These are phyloP conservation scores for Athelia psychrophila DNA, from an alignment of 1,284 basidiomycete genomes.

Conservation along the genomic window DNA sequence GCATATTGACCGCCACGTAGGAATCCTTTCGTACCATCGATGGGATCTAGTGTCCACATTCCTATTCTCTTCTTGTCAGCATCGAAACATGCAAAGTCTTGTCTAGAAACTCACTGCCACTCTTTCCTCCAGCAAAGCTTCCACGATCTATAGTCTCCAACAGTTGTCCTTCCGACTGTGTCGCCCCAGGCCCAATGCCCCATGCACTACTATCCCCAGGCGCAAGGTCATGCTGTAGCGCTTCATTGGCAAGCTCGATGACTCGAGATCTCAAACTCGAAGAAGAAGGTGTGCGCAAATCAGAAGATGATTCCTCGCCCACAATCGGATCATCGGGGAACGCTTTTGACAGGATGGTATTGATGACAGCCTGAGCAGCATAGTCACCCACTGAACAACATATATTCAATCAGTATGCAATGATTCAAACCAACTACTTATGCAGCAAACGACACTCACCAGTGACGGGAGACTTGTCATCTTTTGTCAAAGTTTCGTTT, in stretches of 20 bases:
- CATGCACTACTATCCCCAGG: constrained; percentile 52
- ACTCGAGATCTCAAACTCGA: constrained; percentile 66
- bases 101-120: constrained; percentile 62
- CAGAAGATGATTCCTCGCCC: constrained; percentile 92
- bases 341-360: constrained; percentile 68
- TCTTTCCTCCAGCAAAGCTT: constrained; percentile 71
- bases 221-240: constrained; percentile 57
- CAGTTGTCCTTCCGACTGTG: constrained; percentile 55
- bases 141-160: constrained; percentile 88
- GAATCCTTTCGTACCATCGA: constrained; percentile 95
- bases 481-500: constrained; percentile 87
- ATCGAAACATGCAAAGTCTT: too few relatives aligned
- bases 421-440: neutral
- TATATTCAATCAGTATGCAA: neutral
- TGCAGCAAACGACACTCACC: constrained; percentile 45
- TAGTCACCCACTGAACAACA: constrained; percentile 83
- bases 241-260: constrained; percentile 81
- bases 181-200: constrained; percentile 61
- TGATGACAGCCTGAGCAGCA: constrained; percentile 88
- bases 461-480: constrained; percentile 95
- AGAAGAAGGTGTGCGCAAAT: constrained; percentile 60
- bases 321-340: constrained; percentile 91
- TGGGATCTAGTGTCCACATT: constrained; percentile 91
- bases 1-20: constrained; percentile 96
- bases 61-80: constrained; percentile 37